These are phyloP conservation scores for Nicotiana knightiana DNA, from an alignment of 257 asterid species.

Conservation along the genomic window DNA sequence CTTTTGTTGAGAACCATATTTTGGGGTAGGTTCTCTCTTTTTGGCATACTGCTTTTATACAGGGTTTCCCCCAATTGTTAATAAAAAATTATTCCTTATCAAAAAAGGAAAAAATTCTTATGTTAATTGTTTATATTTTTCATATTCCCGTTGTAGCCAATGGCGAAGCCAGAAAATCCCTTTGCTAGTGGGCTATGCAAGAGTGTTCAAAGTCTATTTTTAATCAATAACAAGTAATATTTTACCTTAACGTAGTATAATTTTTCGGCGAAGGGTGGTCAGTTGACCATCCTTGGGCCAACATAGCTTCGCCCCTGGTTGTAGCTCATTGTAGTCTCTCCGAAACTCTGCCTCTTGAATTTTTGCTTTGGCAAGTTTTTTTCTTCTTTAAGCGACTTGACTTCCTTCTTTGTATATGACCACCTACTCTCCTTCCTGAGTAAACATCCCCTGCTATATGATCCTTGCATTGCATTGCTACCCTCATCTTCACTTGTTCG, in stretches of 20 bases:
- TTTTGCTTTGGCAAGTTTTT: constrained; percentile 26
- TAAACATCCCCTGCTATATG: constrained; percentile 33
- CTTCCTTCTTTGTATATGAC: constrained; percentile 49
- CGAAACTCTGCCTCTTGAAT: constrained; percentile 27
- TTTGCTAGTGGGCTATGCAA: too few species aligned
- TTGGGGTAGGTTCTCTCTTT: too few species aligned
- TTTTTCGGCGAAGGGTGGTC: too few species aligned
- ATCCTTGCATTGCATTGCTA: constrained; percentile 36
- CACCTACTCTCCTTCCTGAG: constrained; percentile 32
- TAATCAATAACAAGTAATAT: too few species aligned
- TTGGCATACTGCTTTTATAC: too few species aligned
- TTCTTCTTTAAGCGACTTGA: constrained; percentile 41
- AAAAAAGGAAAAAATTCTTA: neutral
- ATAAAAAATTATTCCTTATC: too few species aligned
- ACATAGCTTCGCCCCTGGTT: neutral
- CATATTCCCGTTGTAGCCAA: constrained; percentile 39
- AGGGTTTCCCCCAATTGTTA: too few species aligned
- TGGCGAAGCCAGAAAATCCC: too few species aligned
- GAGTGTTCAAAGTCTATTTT: too few species aligned
- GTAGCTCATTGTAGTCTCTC: constrained; percentile 46
- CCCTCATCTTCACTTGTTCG: constrained; percentile 57
- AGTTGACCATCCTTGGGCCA: too few species aligned
- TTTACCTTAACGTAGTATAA: too few species aligned
- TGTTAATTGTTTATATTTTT: constrained; percentile 22
- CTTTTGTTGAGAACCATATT: too few species aligned